phyloP scores from a whole-genome alignment of 176 grass and related monocot genomes.

The Chloris gayana region DNA sequence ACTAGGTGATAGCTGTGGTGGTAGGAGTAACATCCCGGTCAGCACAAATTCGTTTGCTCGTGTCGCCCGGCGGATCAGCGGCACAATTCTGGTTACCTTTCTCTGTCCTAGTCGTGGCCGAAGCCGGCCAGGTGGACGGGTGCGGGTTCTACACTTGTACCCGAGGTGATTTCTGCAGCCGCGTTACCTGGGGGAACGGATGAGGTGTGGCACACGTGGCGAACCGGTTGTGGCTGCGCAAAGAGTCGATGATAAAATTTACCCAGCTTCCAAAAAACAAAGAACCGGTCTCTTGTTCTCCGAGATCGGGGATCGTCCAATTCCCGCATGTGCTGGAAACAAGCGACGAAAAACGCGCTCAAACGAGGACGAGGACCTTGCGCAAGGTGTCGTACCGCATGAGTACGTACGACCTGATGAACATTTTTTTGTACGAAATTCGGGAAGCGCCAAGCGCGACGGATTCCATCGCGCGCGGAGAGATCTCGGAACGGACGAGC shows the following conservation, averaged over 20 bases:
- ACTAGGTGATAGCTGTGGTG: no score
- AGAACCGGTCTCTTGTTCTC: no score
- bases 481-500: neutral
- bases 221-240: no score
- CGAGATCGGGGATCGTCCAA: neutral
- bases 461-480: neutral
- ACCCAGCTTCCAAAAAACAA: neutral
- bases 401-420: no score
- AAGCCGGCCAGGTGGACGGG: neutral
- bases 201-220: no score
- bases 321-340: slow-evolving; percentile 28
- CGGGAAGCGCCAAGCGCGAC: neutral
- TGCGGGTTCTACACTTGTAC: neutral
- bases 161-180: neutral
- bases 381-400: neutral
- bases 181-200: no score
- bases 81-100: neutral
- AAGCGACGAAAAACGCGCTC: neutral
- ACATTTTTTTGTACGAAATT: neutral
- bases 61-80: neutral
- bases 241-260: no score
- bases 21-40: neutral
- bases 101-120: neutral
- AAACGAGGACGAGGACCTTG: no score
- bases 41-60: neutral